phyloP scores from a whole-genome alignment of 2,329 filamentous ascomycete genomes.

The Colletotrichum tropicale region DNA sequence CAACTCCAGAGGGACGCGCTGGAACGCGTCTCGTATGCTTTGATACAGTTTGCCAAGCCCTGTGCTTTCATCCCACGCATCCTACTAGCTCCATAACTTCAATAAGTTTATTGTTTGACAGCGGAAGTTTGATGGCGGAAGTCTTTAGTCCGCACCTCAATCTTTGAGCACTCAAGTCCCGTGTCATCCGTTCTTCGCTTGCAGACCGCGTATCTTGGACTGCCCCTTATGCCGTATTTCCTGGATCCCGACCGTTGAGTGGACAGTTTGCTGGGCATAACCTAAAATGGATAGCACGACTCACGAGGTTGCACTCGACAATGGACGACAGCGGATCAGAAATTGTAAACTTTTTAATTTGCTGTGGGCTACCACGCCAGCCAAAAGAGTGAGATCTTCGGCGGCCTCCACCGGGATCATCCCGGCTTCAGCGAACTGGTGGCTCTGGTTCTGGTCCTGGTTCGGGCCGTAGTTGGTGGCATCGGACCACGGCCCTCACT shows the following conservation, averaged over 20 bases:
- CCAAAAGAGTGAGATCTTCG: neutral
- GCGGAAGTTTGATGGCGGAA: neutral
- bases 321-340: neutral
- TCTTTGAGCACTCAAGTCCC: neutral
- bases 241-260: neutral
- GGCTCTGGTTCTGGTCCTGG: neutral
- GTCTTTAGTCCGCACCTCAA: neutral
- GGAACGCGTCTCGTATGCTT: neutral
- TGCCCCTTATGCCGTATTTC: neutral
- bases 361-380: neutral
- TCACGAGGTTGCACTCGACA: neutral
- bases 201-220: neutral
- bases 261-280: neutral
- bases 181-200: neutral
- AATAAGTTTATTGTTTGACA: neutral
- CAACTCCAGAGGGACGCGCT: neutral
- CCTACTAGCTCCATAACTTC: neutral
- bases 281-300: neutral
- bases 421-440: neutral
- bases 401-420: neutral
- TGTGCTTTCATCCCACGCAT: neutral
- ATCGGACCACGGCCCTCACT: neutral
- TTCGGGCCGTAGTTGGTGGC: neutral
- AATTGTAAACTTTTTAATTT: neutral
- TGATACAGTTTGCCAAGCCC: neutral